Evolutionary conservation across 768 basidiomycete species (phyloP).

Genomic region (Vararia minispora): DNA sequence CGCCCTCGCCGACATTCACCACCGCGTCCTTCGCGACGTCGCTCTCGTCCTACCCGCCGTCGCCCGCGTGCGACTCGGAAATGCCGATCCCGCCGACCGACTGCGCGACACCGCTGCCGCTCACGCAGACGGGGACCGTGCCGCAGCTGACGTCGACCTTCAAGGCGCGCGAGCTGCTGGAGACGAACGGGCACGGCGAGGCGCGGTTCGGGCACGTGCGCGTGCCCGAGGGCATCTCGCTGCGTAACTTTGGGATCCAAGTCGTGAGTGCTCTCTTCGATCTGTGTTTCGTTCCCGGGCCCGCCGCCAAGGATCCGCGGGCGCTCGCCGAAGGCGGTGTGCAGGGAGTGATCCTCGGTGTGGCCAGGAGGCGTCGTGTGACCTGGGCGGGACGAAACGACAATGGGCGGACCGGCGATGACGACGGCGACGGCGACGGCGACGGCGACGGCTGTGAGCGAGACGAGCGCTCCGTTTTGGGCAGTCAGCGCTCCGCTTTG

Average conservation of each 20-base stretch:
- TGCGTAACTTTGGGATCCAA: conserved; percentile 86
- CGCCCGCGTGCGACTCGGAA: too few relatives aligned
- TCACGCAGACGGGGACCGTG: conserved; percentile 3
- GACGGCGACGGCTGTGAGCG: too few relatives aligned
- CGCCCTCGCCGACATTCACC: conserved; percentile 9
- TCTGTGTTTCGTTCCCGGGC: conserved; percentile 8
- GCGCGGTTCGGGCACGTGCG: conserved; percentile 62
- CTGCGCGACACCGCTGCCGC: too few relatives aligned
- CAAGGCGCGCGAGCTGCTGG: conserved; percentile 25
- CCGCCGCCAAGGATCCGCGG: too few relatives aligned
- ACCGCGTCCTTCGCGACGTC: conserved; percentile 14
- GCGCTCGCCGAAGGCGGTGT: too few relatives aligned
- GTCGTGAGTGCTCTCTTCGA: conserved; percentile 42
- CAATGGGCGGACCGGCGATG: too few relatives aligned
- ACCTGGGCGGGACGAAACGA: too few relatives aligned
- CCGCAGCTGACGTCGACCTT: conserved; percentile 21
- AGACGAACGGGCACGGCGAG: conserved; percentile 23
- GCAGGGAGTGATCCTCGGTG: too few relatives aligned
- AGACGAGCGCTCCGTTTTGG: too few relatives aligned
- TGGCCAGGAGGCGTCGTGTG: too few relatives aligned
- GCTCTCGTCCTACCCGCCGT: conserved; percentile 8
- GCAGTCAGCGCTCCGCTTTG: background rate
- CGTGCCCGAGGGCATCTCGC: conserved; percentile 73
- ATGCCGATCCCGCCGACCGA: too few relatives aligned
- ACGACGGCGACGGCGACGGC: too few relatives aligned